A percentile compares a stretch with the other conserved stretches of the same genome.
These are phyloP conservation scores for Hylodesmum podocarpum DNA, from an alignment of 306 rosid genomes.

Conservation along the genomic window DNA sequence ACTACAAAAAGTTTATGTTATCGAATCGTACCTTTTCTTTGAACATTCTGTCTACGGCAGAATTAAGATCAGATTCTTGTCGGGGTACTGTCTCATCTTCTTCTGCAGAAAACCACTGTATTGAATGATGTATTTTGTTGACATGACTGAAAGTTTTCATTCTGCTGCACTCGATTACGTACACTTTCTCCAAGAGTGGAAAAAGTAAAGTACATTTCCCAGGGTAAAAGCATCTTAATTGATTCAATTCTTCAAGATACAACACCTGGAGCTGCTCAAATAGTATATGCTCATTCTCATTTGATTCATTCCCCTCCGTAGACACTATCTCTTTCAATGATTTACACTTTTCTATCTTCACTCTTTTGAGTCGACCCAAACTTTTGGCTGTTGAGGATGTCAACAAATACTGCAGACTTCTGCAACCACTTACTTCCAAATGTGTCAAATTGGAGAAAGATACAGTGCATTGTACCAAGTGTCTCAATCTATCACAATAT, in stretches of 20 bases:
- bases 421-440: not conserved
- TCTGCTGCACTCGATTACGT: not conserved
- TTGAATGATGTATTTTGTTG: not conserved
- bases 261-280: not conserved
- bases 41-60: no score
- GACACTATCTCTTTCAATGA: constrained; percentile 10
- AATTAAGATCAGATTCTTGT: no score
- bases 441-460: constrained; percentile 12
- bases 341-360: not conserved
- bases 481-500: not conserved
- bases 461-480: not conserved
- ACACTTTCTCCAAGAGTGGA: constrained; percentile 7
- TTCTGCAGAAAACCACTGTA: no score
- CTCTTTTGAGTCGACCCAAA: not conserved
- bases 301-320: not conserved
- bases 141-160: constrained; percentile 10
- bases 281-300: no score
- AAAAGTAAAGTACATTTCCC: not conserved
- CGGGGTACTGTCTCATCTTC: no score
- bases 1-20: no score
- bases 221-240: constrained; percentile 16
- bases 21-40: no score
- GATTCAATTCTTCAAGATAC: not conserved
- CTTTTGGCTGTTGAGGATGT: constrained; percentile 22
- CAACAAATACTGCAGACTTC: not conserved